These are phyloP conservation scores for Talaromyces sp. DNA, from an alignment of 2,329 filamentous ascomycete species.

Conservation along the genomic window DNA sequence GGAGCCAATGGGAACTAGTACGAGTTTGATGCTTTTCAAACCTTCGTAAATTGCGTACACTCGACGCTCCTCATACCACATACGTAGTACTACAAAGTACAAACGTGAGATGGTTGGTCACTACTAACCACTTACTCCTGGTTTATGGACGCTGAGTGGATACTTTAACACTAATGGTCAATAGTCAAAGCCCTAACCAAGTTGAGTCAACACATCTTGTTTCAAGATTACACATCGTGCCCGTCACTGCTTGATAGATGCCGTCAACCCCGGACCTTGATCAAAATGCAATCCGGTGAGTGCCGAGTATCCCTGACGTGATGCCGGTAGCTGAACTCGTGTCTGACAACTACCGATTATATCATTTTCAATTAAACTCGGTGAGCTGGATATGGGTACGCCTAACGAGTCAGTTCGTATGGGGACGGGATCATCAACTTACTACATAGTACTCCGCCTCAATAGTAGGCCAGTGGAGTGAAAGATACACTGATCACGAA, in stretches of 20 bases:
- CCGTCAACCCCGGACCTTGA: neutral
- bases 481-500: neutral
- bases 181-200: neutral
- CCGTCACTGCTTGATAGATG: neutral
- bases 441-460: neutral
- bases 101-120: neutral
- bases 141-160: neutral
- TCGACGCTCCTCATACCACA: neutral
- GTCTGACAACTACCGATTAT: neutral
- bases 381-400: neutral
- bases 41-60: slow-evolving; percentile 4
- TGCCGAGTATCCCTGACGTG: neutral
- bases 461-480: neutral
- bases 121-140: neutral
- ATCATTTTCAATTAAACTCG: slow-evolving; percentile 1
- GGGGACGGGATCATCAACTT: neutral
- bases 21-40: slow-evolving; percentile 3
- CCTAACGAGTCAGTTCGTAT: neutral
- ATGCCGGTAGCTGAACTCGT: slow-evolving; percentile 2
- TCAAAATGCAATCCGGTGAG: neutral
- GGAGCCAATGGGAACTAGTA: neutral
- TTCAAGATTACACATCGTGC: neutral
- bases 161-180: neutral
- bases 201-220: neutral
- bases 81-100: too few species aligned